These are phyloP conservation scores for Eucalyptus grandis DNA, from an alignment of 345 rosid species.

Conservation along the genomic window DNA sequence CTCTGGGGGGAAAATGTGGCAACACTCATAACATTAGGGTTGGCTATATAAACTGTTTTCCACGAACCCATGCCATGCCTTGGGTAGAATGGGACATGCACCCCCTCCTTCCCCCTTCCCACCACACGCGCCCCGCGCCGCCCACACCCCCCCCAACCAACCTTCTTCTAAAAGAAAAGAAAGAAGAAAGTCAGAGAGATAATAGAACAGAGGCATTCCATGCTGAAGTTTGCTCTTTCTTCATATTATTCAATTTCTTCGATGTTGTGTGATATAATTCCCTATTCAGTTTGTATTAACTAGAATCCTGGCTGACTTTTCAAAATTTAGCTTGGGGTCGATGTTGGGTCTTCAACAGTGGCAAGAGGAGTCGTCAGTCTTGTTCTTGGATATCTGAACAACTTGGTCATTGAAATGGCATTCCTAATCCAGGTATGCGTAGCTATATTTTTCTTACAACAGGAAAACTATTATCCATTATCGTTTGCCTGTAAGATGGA, in stretches of 20 bases:
- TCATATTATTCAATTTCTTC: neutral
- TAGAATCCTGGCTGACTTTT: neutral
- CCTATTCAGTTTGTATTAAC: neutral
- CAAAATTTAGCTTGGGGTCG: constrained; percentile 48
- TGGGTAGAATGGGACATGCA: neutral
- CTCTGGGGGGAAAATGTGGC: neutral
- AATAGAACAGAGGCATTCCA: neutral
- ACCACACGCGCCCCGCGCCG: no score
- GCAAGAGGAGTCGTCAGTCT: constrained; percentile 81
- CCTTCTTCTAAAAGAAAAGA: neutral
- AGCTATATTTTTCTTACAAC: neutral
- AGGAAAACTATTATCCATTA: neutral
- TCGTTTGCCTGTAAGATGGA: neutral
- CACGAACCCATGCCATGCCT: neutral
- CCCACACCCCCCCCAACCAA: neutral
- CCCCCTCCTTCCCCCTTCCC: no score
- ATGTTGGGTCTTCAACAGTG: constrained; percentile 87
- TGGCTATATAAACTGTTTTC: neutral
- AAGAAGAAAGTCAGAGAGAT: neutral
- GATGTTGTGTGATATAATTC: neutral
- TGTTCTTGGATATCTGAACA: constrained; percentile 76
- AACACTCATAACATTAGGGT: neutral
- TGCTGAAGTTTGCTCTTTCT: neutral
- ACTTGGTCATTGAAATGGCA: constrained; percentile 86
- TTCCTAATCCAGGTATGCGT: constrained; percentile 67